Conservation (phyloP, 2,329 filamentous ascomycete species). For the Alternaria triticimaculans region DNA sequence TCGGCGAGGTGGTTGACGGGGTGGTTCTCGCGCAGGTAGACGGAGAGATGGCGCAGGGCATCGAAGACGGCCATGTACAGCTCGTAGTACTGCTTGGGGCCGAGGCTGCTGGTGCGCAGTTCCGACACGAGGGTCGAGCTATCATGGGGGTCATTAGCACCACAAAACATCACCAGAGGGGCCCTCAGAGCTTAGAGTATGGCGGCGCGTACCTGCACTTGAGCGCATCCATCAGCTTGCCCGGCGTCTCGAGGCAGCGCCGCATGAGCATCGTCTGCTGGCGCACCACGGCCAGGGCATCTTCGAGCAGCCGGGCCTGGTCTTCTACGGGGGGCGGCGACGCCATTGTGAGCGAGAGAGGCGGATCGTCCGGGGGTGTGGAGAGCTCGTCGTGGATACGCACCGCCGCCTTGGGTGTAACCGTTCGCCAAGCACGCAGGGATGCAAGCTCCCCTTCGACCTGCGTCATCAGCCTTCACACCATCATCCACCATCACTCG, state of each 20-base stretch:
- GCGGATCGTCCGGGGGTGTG: conserved; percentile 37
- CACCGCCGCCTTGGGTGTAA: conserved; percentile 30
- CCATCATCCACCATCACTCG: background rate
- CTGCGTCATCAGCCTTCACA: conserved; percentile 35
- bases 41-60: conserved; percentile 92
- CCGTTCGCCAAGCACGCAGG: conserved; percentile 36
- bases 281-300: conserved; percentile 94
- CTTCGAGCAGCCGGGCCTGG: conserved; percentile 89
- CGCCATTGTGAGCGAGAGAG: conserved; percentile 47
- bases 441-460: conserved; percentile 30
- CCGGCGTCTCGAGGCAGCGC: conserved; percentile 94
- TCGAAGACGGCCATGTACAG: conserved; percentile 99
- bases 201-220: conserved; percentile 83
- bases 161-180: background rate
- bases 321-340: conserved; percentile 60
- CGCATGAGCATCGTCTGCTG: conserved; percentile 98
- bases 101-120: conserved; percentile 91
- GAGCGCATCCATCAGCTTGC: conserved; percentile 98
- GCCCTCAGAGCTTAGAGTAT: background rate
- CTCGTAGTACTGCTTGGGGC: conserved; percentile 99
- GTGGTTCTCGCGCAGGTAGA: conserved; percentile 96
- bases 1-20: conserved; percentile 98
- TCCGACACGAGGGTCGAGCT: conserved; percentile 99
- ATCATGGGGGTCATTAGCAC: conserved; percentile 18
- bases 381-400: conserved; percentile 32